phyloP scores from a whole-genome alignment of 1,284 basidiomycete species.

The Kwoniella shivajii region DNA sequence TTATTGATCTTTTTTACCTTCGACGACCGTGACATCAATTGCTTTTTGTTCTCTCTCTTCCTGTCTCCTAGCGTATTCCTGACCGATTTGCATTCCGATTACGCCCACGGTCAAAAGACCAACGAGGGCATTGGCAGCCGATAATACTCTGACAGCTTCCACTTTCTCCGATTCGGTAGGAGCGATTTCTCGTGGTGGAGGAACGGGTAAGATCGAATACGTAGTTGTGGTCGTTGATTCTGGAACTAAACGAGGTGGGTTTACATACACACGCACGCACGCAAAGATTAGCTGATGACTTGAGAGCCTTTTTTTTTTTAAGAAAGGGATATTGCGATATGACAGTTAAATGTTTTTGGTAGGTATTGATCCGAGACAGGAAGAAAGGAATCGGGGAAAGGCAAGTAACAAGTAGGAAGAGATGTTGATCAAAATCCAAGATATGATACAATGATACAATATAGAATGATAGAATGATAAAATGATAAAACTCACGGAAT shows the following conservation, averaged over 20 bases:
- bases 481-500: slow-evolving; percentile 46
- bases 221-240: slow-evolving; percentile 40
- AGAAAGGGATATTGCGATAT: too few species aligned
- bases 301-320: too few species aligned
- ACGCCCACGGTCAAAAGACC: slow-evolving; percentile 61
- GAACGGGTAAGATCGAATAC: slow-evolving; percentile 48
- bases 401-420: not conserved
- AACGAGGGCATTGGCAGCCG: slow-evolving; percentile 81
- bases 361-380: too few species aligned
- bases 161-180: slow-evolving; percentile 67
- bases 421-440: not conserved
- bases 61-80: slow-evolving; percentile 74
- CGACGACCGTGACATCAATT: slow-evolving; percentile 45
- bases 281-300: too few species aligned
- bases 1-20: slow-evolving; percentile 46
- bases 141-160: slow-evolving; percentile 75
- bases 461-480: too few species aligned
- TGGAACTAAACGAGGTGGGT: slow-evolving; percentile 34
- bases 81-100: slow-evolving; percentile 68
- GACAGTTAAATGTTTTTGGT: too few species aligned
- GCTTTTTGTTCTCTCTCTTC: slow-evolving; percentile 65
- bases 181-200: slow-evolving; percentile 59
- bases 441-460: too few species aligned
- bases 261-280: too few species aligned
- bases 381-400: not conserved